These are phyloP conservation scores for Guadua angustifolia DNA, from an alignment of 176 grass and related monocot species.

Conservation along the genomic window DNA sequence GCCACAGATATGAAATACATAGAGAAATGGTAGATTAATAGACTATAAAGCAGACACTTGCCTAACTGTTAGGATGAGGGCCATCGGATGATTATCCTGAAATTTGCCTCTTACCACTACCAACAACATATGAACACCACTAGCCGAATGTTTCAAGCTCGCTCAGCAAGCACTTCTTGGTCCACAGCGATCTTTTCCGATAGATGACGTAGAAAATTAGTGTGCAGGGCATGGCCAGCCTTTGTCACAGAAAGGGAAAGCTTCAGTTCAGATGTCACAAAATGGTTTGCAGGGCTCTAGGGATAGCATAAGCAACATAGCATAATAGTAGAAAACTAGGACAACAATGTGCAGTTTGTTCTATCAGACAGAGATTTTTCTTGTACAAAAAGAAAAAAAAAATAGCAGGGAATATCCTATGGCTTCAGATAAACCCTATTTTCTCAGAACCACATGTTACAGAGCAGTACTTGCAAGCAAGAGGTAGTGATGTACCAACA, in stretches of 20 bases:
- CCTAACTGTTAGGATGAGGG: too few relatives aligned
- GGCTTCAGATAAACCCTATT: conserved; percentile 42
- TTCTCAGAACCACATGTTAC: conserved; percentile 40
- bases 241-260: conserved; percentile 40
- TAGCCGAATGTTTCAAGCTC: conserved; percentile 12
- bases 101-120: conserved; percentile 18
- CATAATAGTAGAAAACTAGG: not conserved
- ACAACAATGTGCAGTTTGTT: conserved; percentile 1
- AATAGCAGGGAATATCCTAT: conserved; percentile 48
- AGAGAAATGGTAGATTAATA: not conserved
- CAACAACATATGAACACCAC: conserved; percentile 13
- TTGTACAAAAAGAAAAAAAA: not conserved
- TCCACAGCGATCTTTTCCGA: conserved; percentile 10
- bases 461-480: conserved; percentile 40
- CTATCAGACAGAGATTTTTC: conserved; percentile 27
- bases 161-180: conserved; percentile 31
- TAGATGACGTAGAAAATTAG: conserved; percentile 52
- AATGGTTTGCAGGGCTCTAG: not conserved
- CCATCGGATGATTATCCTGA: not conserved
- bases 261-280: conserved; percentile 11
- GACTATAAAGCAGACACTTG: not conserved
- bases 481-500: conserved; percentile 17
- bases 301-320: not conserved
- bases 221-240: conserved; percentile 69
- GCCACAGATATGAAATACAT: conserved; percentile 14